Evolutionary conservation across 495 filamentous ascomycete genomes (phyloP), one percentile per base, ranked within the genome.

Genomic region (Penicillium subrubescens): DNA sequence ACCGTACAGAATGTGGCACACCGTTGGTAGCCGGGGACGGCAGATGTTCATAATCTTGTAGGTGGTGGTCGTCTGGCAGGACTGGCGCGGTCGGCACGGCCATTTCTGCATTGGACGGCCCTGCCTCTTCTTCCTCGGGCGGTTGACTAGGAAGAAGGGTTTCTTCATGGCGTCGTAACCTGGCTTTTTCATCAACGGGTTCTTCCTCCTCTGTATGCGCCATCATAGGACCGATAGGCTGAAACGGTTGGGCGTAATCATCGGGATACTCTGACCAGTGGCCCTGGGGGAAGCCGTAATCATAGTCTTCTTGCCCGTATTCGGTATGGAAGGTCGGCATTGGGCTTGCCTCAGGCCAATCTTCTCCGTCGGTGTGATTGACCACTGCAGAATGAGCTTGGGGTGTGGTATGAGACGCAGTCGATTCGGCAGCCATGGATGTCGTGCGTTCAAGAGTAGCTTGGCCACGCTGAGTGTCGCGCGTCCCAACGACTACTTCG

Each of bases 401-500:
- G 27, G 41, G 48, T 25, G 54, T 59, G 15, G 43, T 35, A 43
- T 69, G 69, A 21, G 69, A 71, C 44, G 55, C 39, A 1, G 64
- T 66, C 2, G 74, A 72, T 1, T 67, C 71, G 8, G 69, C 71
- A 33, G 67, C 67, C 15, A 62, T 58, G 27, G 75, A 78, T 2
- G 65, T 56, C 8, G 68, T 64, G 19, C 71, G 71, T 57, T 75
- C 71, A 29, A 71, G 72, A 33, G 75, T 87, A 50, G 81, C 79
- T 67, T 86, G 81, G 43, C 83, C 73, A 58, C 90, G 84, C 43
- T 83, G 84, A 63, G 86, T 94, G 74, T 99, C 95, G 57, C 83
- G 83, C 5, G 93, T 97, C 0, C 94, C 94, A n/a, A 98, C 86
- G 10, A 96, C 80, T 37, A 97, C 85, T 69, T 97, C 93, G 67